phyloP scores from a whole-genome alignment of 495 filamentous ascomycete species.

The Parathielavia hyrcaniae region DNA sequence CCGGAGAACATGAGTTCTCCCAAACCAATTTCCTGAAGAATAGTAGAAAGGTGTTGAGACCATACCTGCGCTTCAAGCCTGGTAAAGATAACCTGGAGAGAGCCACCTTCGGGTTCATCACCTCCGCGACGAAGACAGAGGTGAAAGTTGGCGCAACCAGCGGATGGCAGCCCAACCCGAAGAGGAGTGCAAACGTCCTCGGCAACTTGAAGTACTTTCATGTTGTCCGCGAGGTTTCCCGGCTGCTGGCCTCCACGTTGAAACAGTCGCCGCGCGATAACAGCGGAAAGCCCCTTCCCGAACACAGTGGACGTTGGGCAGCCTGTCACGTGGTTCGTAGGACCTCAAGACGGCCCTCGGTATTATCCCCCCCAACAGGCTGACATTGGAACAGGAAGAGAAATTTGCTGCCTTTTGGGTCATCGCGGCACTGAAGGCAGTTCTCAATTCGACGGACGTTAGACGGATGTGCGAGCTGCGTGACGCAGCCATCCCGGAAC shows the following conservation, averaged over 20 bases:
- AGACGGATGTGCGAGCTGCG: neutral
- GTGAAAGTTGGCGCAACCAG: constrained; percentile 11
- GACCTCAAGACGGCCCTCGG: neutral
- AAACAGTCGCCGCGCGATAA: neutral
- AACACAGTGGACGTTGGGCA: constrained; percentile 14
- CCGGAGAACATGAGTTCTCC: neutral
- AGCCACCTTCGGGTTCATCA: constrained; percentile 13
- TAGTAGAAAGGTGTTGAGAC: neutral
- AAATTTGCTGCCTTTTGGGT: constrained; percentile 18
- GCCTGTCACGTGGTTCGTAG: constrained; percentile 8
- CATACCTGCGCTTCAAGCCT: neutral
- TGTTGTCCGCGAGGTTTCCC: constrained; percentile 1
- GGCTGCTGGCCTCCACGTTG: constrained; percentile 2
- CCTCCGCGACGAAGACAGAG: neutral
- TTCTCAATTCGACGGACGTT: constrained; percentile 10
- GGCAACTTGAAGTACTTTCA: constrained; percentile 7
- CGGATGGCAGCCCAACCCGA: constrained; percentile 6
- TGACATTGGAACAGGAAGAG: constrained; percentile 12
- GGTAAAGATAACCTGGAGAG: constrained; percentile 1
- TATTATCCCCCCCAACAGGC: neutral
- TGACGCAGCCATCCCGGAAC: neutral
- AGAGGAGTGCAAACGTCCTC: neutral
- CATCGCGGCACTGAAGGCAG: constrained; percentile 3
- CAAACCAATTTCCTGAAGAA: neutral
- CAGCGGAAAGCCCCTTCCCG: neutral